A percentile compares a stretch with the other conserved stretches of the same genome.
phyloP scores from a whole-genome alignment of 805 yeast genomes.

The Kodamaea nitidulidarum region DNA sequence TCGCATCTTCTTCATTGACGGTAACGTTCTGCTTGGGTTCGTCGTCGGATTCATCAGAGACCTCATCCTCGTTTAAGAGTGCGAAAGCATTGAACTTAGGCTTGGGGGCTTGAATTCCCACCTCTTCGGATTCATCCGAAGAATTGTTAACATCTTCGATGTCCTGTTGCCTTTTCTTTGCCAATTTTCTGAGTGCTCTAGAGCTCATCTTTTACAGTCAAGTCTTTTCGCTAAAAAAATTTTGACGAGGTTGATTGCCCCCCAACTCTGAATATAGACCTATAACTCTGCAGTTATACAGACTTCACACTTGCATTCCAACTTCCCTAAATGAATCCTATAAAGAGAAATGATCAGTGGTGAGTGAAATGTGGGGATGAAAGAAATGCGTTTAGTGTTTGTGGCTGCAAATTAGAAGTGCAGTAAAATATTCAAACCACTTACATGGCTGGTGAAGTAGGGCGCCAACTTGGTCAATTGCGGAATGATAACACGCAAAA shows the following conservation, averaged over 20 bases:
- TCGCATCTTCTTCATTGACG: conserved; percentile 14
- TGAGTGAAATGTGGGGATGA: neutral
- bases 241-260: too few species aligned
- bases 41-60: conserved; percentile 10
- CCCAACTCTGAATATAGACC: too few species aligned
- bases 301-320: too few species aligned
- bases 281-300: too few species aligned
- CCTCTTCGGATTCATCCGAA: conserved; percentile 8
- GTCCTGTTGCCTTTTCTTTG: conserved; percentile 19
- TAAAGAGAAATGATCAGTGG: neutral
- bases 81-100: conserved; percentile 44
- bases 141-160: conserved; percentile 10
- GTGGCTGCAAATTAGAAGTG: conserved; percentile 1
- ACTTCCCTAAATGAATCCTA: too few species aligned
- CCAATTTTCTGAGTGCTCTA: conserved; percentile 22
- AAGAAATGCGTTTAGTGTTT: neutral
- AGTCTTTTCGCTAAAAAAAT: neutral
- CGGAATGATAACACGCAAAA: too few species aligned
- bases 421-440: neutral
- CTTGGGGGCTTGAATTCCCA: conserved; percentile 15
- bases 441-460: neutral
- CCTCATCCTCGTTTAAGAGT: conserved; percentile 30
- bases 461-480: neutral
- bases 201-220: conserved; percentile 19
- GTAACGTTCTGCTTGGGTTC: conserved; percentile 14